phyloP scores from a whole-genome alignment of 1,284 basidiomycete genomes.

The Cerioporus squamosus region DNA sequence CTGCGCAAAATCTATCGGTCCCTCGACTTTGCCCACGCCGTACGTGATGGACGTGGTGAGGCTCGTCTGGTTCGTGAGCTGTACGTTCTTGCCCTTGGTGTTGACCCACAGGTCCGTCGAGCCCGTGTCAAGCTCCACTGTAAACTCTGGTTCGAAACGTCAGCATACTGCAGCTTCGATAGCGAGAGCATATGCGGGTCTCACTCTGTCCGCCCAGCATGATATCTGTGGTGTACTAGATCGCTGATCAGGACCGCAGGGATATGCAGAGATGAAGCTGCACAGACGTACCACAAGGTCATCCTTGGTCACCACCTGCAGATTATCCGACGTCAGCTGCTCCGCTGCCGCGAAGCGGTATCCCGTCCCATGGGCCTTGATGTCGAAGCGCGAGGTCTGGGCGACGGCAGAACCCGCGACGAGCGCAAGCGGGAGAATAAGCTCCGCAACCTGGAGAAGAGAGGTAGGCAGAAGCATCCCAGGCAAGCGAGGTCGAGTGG shows the following conservation, averaged over 20 bases:
- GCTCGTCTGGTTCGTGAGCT: constrained; percentile 30
- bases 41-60: constrained; percentile 56
- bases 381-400: background rate
- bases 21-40: constrained; percentile 29
- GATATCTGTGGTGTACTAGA: constrained; percentile 10
- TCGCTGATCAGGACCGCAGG: background rate
- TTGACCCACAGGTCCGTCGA: constrained; percentile 82
- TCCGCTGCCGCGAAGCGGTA: background rate
- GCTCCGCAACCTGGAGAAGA: constrained; percentile 2
- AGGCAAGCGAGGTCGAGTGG: too few relatives aligned
- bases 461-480: background rate
- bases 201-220: constrained; percentile 11
- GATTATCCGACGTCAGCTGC: background rate
- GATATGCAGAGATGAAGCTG: background rate
- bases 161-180: background rate
- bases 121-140: constrained; percentile 61
- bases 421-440: background rate
- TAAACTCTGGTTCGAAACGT: constrained; percentile 30
- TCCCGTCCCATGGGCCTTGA: background rate
- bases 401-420: background rate
- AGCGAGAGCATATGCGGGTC: background rate
- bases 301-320: background rate
- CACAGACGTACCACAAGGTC: background rate
- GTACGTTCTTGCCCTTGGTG: constrained; percentile 40
- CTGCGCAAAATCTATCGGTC: constrained; percentile 32